Evolutionary conservation across 345 rosid species (phyloP).

Genomic region (Ricinus communis): DNA sequence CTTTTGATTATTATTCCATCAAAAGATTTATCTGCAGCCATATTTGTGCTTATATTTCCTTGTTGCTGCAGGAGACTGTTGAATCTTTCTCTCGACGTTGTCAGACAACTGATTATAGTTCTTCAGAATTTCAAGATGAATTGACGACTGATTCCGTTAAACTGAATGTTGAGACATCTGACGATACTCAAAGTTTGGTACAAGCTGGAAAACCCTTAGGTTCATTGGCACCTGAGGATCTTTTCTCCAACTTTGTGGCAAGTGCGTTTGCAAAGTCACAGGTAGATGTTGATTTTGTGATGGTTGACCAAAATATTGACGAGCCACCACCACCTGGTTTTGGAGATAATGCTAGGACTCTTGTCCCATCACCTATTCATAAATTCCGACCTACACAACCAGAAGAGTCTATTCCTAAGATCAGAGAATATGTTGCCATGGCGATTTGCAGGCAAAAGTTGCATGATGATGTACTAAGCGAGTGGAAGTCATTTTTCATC

Average conservation of each 20-base stretch:
- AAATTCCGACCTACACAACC: slow-evolving; percentile 46
- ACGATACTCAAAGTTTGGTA: slow-evolving; percentile 32
- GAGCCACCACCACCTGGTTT: slow-evolving; percentile 79
- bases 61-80: slow-evolving; percentile 44
- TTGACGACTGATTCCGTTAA: slow-evolving; percentile 24
- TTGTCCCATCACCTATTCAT: slow-evolving; percentile 34
- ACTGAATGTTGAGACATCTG: slow-evolving; percentile 19
- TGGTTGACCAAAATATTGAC: slow-evolving; percentile 38
- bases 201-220: slow-evolving; percentile 31
- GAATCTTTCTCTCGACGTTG: slow-evolving; percentile 29
- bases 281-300: slow-evolving; percentile 30
- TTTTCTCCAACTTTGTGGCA: slow-evolving; percentile 37
- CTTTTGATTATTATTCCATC: not conserved
- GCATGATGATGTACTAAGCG: slow-evolving; percentile 61
- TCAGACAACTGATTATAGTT: slow-evolving; percentile 16
- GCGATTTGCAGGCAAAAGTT: slow-evolving; percentile 84
- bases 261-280: slow-evolving; percentile 45
- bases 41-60: not conserved
- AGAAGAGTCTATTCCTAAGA: slow-evolving; percentile 40
- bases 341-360: slow-evolving; percentile 31
- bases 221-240: slow-evolving; percentile 34
- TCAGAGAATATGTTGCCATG: slow-evolving; percentile 54
- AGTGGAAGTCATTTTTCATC: slow-evolving; percentile 55
- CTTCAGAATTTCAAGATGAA: slow-evolving; percentile 26
- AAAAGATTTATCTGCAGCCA: not conserved